Evolutionary conservation across 208 protist genomes (phyloP).

Genomic region (Trypanosoma platydactyli): DNA sequence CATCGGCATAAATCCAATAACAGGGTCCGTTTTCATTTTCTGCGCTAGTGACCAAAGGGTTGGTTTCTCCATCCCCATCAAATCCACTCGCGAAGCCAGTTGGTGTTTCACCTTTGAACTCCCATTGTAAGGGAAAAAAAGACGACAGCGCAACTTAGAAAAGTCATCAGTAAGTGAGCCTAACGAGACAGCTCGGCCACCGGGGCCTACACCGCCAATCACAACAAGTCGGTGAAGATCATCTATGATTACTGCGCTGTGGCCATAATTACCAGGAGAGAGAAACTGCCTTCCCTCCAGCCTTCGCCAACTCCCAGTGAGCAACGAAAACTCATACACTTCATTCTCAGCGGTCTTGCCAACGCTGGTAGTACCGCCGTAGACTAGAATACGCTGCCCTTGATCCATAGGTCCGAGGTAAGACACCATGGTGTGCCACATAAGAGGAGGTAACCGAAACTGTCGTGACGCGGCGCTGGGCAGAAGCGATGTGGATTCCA

Average conservation of each 20-base stretch:
- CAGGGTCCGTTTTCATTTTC: background rate
- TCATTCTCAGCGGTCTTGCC: conserved; percentile 54
- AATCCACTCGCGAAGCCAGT: background rate
- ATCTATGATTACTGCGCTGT: conserved; percentile 63
- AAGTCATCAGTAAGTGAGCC: conserved; percentile 16
- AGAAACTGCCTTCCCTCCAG: conserved; percentile 73
- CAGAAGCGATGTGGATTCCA: conserved; percentile 67
- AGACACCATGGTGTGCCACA: conserved; percentile 59
- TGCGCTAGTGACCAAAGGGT: conserved; percentile 21
- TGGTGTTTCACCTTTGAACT: background rate
- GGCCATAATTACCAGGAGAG: conserved; percentile 76
- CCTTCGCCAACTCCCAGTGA: conserved; percentile 75
- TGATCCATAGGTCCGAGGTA: conserved; percentile 57
- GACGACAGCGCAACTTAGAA: background rate
- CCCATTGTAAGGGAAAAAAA: conserved; percentile 27
- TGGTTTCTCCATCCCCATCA: conserved; percentile 1
- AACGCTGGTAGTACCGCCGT: conserved; percentile 59
- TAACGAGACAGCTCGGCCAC: conserved; percentile 30
- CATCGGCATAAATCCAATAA: conserved; percentile 70
- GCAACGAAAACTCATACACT: conserved; percentile 84
- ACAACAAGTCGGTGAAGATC: conserved; percentile 60
- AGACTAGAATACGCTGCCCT: conserved; percentile 77
- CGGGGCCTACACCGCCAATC: conserved; percentile 73
- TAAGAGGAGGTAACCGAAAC: conserved; percentile 70
- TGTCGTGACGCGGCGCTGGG: conserved; percentile 37